A percentile compares a stretch with the other conserved stretches of the same genome.
phyloP scores from a whole-genome alignment of 495 filamentous ascomycete species.

The Podospora pseudoanserina region DNA sequence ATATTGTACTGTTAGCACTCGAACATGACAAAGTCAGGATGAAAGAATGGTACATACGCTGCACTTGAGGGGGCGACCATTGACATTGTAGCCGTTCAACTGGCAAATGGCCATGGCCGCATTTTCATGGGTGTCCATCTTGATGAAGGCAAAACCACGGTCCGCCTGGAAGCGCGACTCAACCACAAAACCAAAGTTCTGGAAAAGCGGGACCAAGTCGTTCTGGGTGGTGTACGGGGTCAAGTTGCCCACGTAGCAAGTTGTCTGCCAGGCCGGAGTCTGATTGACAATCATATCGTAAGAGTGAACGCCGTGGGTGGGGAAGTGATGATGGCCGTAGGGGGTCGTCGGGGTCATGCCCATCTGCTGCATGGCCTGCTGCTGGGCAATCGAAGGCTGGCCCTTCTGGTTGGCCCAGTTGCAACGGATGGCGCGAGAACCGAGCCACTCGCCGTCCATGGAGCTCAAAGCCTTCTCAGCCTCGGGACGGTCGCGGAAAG shows the following conservation, averaged over 20 bases:
- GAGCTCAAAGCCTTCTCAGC: constrained; percentile 94
- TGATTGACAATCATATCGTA: constrained; percentile 97
- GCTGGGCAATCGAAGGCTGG: constrained; percentile 95
- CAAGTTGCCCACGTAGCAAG: constrained; percentile 95
- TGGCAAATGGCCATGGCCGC: constrained; percentile 98
- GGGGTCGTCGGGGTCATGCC: constrained; percentile 97
- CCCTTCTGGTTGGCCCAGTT: constrained; percentile 99
- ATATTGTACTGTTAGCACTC: constrained; percentile 27
- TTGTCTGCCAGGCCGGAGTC: constrained; percentile 98
- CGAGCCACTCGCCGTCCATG: constrained; percentile 99
- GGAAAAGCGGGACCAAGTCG: constrained; percentile 92
- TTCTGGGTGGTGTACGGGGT: constrained; percentile 97
- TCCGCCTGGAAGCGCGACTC: constrained; percentile 98
- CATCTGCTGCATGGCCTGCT: constrained; percentile 95
- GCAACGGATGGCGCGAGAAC: constrained; percentile 95
- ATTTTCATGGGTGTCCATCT: constrained; percentile 99
- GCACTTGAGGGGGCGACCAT: constrained; percentile 96
- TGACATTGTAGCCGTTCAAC: constrained; percentile 93
- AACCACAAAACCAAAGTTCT: constrained; percentile 95
- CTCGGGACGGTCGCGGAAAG: constrained; percentile 90
- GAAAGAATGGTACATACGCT: constrained; percentile 56
- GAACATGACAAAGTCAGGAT: neutral
- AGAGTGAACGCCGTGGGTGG: constrained; percentile 92
- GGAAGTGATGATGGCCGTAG: constrained; percentile 96
- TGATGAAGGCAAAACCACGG: constrained; percentile 96